Base-by-base conservation (phyloP, 208 protist species). In the Crithidia fasciculata region DNA sequence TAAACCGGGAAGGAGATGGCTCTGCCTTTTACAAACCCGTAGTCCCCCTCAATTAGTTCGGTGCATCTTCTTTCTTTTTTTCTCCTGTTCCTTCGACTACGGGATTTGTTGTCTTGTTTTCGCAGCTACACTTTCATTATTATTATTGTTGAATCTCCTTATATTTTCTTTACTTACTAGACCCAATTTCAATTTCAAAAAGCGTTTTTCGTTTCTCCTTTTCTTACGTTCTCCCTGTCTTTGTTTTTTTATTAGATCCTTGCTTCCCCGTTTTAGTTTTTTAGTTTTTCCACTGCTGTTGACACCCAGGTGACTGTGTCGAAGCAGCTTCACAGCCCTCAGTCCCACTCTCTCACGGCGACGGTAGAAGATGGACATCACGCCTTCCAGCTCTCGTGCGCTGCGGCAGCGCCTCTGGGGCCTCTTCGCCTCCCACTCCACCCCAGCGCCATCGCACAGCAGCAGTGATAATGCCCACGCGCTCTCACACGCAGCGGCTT, bases 341-440 rank as follows among this genome's bases (percentile, higher is more conserved):
- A 28, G 28, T 28, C 28, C 28, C 28, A 28, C 28, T 28, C 28
- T 28, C 28, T 28, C 28, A 28, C 28, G 28, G 28, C 28, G 28
- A 28, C 28, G 28, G 28, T 28, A 1, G 9, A 52, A 13, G 2
- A 78, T 78, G 72, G 59, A 72, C 47, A 68, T 66, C 39, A 49
- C 72, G 0, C 63, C 72, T 15, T 72, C 65, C 45, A 72, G 72
- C 58, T 78, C 72, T n/a, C 60, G 57, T 9, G 72, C 72, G 10
- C 58, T 78, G 19, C 65, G 72, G 50, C 45, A 68, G 59, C 72
- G 72, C 0, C 58, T 78, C 16, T 61, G 57, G 72, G 18, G 19
- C 39, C 65, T 78, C n/a, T 78, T 78, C 43, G 44, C 40, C 15
- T 13, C 54, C 10, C 40, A 78, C 58, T 68, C 65, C 5, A 50